Conservation (phyloP, 768 basidiomycete species). For the Lentinula raphanica region DNA sequence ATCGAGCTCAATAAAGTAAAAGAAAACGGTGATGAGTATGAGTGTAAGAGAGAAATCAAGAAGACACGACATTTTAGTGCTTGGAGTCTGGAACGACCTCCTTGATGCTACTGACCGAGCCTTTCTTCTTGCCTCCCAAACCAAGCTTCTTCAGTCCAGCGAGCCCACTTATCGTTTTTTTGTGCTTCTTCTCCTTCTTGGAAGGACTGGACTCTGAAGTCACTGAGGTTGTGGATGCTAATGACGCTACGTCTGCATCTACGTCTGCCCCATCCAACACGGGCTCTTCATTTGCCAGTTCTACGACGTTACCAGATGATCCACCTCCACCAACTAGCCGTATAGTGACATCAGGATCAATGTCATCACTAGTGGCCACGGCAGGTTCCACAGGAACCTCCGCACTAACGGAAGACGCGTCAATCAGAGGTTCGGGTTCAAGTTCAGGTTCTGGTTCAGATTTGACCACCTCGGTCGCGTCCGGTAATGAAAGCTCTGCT, state of each 20-base stretch:
- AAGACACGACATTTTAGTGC: constrained; percentile 5
- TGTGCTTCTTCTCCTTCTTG: constrained; percentile 38
- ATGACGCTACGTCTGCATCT: constrained; percentile 32
- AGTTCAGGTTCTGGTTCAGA: constrained; percentile 5
- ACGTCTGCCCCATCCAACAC: constrained; percentile 26
- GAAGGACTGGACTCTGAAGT: constrained; percentile 16
- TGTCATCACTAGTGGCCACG: constrained; percentile 15
- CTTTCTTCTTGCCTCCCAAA: constrained; percentile 45
- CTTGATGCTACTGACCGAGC: constrained; percentile 43
- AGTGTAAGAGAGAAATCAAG: background rate
- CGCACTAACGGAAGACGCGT: background rate
- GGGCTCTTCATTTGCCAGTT: constrained; percentile 21
- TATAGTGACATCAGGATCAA: constrained; percentile 39
- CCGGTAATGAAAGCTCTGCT: constrained; percentile 9
- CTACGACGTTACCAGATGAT: constrained; percentile 29
- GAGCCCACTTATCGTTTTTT: constrained; percentile 55
- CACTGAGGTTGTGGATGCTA: constrained; percentile 29
- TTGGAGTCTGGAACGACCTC: constrained; percentile 19
- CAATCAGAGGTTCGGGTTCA: constrained; percentile 1
- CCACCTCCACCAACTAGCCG: constrained; percentile 58
- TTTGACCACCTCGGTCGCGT: constrained; percentile 4
- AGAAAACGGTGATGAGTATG: background rate
- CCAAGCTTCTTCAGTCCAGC: constrained; percentile 54
- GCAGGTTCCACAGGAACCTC: background rate
- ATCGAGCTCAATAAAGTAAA: background rate